Evolutionary conservation across 202 grass and related monocot genomes (phyloP).

Genomic region (Zoysia matrella): DNA sequence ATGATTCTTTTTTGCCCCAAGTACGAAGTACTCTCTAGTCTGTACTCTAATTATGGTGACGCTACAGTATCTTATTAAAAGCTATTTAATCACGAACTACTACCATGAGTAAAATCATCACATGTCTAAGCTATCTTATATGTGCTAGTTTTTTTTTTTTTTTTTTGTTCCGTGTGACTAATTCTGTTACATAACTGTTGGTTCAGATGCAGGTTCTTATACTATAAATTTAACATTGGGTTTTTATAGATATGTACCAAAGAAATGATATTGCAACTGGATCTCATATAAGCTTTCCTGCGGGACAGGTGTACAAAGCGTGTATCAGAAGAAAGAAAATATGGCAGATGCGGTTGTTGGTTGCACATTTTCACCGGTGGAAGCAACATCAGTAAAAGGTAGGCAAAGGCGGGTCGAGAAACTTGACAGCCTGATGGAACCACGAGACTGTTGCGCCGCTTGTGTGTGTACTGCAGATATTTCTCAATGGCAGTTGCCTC

Average conservation of each 20-base stretch:
- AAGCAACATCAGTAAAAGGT: constrained; percentile 24
- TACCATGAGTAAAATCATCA: constrained; percentile 19
- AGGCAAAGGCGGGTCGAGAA: background rate
- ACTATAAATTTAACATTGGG: constrained; percentile 16
- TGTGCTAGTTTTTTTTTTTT: background rate
- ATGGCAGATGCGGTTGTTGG: constrained; percentile 36
- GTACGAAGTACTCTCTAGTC: constrained; percentile 13
- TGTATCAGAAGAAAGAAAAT: constrained; percentile 37
- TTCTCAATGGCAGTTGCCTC: constrained; percentile 33
- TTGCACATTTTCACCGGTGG: constrained; percentile 40
- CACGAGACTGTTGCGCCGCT: background rate
- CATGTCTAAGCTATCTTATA: background rate
- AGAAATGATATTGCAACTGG: background rate
- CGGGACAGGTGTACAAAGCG: constrained; percentile 23
- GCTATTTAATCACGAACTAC: constrained; percentile 30
- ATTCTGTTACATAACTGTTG: background rate
- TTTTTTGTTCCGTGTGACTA: constrained; percentile 17
- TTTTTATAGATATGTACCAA: constrained; percentile 16
- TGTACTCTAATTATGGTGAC: constrained; percentile 15
- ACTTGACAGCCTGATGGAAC: constrained; percentile 18
- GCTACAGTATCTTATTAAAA: constrained; percentile 8
- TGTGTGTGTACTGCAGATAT: constrained; percentile 7
- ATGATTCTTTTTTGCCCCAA: constrained; percentile 37
- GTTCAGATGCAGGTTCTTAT: constrained; percentile 1
- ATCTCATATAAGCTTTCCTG: background rate